These are phyloP conservation scores for Podospora anserina DNA, from an alignment of 495 filamentous ascomycete genomes.

Conservation along the genomic window DNA sequence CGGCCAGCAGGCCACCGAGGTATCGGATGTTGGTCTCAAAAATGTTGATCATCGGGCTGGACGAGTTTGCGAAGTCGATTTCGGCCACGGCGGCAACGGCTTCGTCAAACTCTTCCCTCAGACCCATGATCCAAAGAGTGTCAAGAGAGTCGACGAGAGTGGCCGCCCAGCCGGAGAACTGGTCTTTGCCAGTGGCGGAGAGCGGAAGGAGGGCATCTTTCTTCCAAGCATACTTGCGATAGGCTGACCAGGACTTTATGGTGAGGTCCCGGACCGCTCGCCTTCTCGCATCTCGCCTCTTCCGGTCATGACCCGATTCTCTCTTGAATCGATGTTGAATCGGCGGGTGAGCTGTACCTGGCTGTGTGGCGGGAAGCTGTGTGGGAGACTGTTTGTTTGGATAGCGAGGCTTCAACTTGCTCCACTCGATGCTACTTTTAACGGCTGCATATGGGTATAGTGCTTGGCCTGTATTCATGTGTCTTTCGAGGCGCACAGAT, in stretches of 20 bases:
- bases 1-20: conserved; percentile 70
- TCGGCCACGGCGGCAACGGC: conserved; percentile 61
- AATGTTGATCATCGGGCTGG: conserved; percentile 51
- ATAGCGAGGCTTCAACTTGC: conserved; percentile 54
- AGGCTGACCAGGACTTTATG: conserved; percentile 66
- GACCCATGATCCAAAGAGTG: conserved; percentile 83
- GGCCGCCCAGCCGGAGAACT: conserved; percentile 83
- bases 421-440: conserved; percentile 52
- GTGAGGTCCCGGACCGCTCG: conserved; percentile 64
- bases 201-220: conserved; percentile 72
- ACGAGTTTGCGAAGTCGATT: conserved; percentile 70
- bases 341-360: conserved; percentile 51
- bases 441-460: conserved; percentile 3
- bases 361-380: conserved; percentile 52
- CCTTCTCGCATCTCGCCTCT: conserved; percentile 54
- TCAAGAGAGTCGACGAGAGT: conserved; percentile 85
- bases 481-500: conserved; percentile 7
- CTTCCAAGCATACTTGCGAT: conserved; percentile 71
- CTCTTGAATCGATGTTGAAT: conserved; percentile 63
- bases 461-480: conserved; percentile 19
- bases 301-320: conserved; percentile 52
- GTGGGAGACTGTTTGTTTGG: conserved; percentile 54
- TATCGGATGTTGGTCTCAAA: conserved; percentile 77
- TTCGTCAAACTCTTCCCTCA: conserved; percentile 76
- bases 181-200: conserved; percentile 44